Conservation (phyloP, 2,329 filamentous ascomycete genomes). For the Trichophyton simii region DNA sequence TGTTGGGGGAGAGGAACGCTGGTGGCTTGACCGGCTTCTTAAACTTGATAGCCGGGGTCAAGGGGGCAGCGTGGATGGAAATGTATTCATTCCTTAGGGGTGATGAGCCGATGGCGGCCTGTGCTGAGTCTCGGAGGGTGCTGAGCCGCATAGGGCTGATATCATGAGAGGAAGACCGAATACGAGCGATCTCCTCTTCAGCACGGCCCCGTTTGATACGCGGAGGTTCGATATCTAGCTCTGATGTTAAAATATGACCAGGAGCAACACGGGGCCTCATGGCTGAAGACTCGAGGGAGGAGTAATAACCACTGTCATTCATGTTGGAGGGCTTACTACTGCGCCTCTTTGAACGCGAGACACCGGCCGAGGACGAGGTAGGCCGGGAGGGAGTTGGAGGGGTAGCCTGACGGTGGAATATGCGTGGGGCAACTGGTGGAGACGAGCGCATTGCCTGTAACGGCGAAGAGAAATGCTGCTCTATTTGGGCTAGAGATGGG, state of each 20-base stretch:
- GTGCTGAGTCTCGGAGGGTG: constrained; percentile 22
- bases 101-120: constrained; percentile 46
- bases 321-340: constrained; percentile 59
- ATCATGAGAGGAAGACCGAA: constrained; percentile 84
- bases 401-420: constrained; percentile 52
- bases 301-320: constrained; percentile 94
- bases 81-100: constrained; percentile 48
- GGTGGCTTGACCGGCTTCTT: constrained; percentile 53
- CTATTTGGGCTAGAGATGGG: constrained; percentile 7
- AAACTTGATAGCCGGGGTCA: constrained; percentile 76
- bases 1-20: constrained; percentile 80
- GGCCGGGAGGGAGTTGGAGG: constrained; percentile 56
- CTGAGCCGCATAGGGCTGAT: constrained; percentile 55
- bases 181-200: constrained; percentile 87
- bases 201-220: constrained; percentile 78
- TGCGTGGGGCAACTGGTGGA: constrained; percentile 58
- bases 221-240: constrained; percentile 59
- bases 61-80: constrained; percentile 49
- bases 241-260: constrained; percentile 57
- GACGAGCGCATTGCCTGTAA: constrained; percentile 66
- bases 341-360: constrained; percentile 55
- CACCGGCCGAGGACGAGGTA: constrained; percentile 50
- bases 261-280: constrained; percentile 54
- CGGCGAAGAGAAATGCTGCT: constrained; percentile 30
- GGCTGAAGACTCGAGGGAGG: constrained; percentile 83